Conservation (phyloP, 108 stramenopile genomes). For the Halocafeteria seosinensis region DNA sequence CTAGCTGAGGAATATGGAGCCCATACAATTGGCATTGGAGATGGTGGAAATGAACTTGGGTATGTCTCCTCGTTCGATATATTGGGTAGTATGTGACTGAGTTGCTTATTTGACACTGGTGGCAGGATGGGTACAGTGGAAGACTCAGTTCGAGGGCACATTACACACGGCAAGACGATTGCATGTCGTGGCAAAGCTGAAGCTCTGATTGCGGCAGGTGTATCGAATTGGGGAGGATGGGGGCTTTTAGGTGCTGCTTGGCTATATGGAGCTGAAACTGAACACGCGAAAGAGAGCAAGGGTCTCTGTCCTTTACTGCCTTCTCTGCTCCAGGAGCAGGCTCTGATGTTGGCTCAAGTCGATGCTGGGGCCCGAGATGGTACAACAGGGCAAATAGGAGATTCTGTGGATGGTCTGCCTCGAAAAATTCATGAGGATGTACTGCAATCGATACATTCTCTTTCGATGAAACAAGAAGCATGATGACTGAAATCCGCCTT, state of each 20-base stretch:
- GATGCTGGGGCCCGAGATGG: not conserved
- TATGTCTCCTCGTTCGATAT: too few species aligned
- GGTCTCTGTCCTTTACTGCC: not conserved
- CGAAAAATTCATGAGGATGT: not conserved
- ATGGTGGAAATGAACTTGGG: not conserved
- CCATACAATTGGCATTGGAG: not conserved
- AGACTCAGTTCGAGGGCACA: not conserved
- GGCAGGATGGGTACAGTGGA: not conserved
- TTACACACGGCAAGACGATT: not conserved
- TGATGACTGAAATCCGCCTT: too few species aligned
- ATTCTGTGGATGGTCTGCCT: not conserved
- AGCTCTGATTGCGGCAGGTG: not conserved
- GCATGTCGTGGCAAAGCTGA: not conserved
- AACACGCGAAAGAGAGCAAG: not conserved
- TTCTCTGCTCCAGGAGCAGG: not conserved
- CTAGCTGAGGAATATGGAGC: not conserved
- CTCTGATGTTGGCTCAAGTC: not conserved
- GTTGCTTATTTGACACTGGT: too few species aligned
- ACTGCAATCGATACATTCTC: not conserved
- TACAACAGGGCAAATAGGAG: not conserved
- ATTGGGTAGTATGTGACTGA: too few species aligned
- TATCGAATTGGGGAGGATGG: not conserved
- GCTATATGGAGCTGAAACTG: not conserved
- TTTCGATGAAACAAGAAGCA: too few species aligned
- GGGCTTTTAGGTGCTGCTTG: not conserved